Evolutionary conservation across 495 filamentous ascomycete species (phyloP).

Genomic region (Neurospora sp.): DNA sequence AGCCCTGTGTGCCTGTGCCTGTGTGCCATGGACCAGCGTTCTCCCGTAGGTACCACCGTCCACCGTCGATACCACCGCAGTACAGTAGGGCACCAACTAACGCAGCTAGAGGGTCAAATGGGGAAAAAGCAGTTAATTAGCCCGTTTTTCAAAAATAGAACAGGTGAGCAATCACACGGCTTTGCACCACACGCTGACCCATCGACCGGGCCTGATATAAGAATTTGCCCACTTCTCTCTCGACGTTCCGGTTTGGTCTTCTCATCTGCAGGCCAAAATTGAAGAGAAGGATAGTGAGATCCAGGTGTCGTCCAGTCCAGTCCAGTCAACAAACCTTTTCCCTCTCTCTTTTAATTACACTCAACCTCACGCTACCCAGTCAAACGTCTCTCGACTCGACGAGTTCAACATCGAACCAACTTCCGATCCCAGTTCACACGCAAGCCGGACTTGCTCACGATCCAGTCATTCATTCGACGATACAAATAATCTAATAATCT

Average conservation of each 20-base stretch:
- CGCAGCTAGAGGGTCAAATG: conserved; percentile 20
- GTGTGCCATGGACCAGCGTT: background rate
- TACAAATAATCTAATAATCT: conserved; percentile 34
- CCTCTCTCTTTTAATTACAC: conserved; percentile 28
- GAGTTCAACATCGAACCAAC: conserved; percentile 2
- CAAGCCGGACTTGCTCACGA: conserved; percentile 46
- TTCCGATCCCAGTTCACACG: conserved; percentile 25
- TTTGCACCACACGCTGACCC: conserved; percentile 2
- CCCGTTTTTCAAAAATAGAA: conserved; percentile 34
- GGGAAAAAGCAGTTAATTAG: conserved; percentile 25
- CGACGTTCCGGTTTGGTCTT: conserved; percentile 13
- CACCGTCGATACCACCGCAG: background rate
- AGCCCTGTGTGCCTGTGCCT: background rate
- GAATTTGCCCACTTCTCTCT: conserved; percentile 34
- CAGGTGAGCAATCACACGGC: conserved; percentile 7
- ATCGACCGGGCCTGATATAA: conserved; percentile 34
- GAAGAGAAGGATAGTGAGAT: conserved; percentile 25
- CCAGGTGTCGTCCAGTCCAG: conserved; percentile 37
- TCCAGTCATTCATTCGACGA: conserved; percentile 39
- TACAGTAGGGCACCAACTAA: background rate
- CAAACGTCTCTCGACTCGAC: conserved; percentile 14
- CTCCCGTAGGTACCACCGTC: background rate
- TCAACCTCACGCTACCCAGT: conserved; percentile 25
- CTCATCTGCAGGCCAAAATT: conserved; percentile 26
- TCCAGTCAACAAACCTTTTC: conserved; percentile 22